Conservation (phyloP, 768 basidiomycete genomes). For the Tulasnella sp. region DNA sequence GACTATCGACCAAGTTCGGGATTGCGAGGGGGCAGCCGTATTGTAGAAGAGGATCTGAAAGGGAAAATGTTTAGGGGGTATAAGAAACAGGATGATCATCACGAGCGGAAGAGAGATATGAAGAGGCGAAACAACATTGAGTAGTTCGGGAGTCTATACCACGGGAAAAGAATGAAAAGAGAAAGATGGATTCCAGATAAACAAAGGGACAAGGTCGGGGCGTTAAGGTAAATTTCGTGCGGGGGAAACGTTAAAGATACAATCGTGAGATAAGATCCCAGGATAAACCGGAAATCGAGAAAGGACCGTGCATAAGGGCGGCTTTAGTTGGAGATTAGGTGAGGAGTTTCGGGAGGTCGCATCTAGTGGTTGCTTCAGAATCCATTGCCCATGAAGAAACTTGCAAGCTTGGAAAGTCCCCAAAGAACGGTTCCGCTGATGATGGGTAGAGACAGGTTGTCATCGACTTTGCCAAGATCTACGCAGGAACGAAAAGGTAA, state of each 20-base stretch:
- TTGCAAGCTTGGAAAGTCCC: constrained; percentile 46
- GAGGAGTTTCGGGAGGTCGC: not conserved
- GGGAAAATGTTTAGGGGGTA: not conserved
- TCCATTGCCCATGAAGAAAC: constrained; percentile 19
- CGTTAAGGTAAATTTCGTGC: not conserved
- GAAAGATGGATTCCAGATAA: not conserved
- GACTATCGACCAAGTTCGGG: not conserved
- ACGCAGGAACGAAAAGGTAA: constrained; percentile 32
- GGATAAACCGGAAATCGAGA: not conserved
- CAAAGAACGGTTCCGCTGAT: constrained; percentile 76
- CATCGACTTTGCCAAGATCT: constrained; percentile 86
- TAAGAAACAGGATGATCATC: not conserved
- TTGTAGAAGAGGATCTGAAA: not conserved
- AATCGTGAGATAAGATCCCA: not conserved
- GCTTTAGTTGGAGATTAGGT: not conserved
- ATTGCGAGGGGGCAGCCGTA: not conserved
- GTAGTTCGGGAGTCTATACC: not conserved
- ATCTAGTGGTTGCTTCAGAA: not conserved
- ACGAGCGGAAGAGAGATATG: not conserved
- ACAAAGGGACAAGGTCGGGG: not conserved
- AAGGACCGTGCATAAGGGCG: not conserved
- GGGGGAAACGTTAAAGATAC: not conserved
- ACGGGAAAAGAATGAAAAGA: not conserved
- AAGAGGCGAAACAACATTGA: not conserved
- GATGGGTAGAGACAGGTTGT: constrained; percentile 88